A percentile compares a stretch with the other conserved stretches of the same genome.
Conservation (phyloP, 306 rosid genomes). For the Vicia faba region DNA sequence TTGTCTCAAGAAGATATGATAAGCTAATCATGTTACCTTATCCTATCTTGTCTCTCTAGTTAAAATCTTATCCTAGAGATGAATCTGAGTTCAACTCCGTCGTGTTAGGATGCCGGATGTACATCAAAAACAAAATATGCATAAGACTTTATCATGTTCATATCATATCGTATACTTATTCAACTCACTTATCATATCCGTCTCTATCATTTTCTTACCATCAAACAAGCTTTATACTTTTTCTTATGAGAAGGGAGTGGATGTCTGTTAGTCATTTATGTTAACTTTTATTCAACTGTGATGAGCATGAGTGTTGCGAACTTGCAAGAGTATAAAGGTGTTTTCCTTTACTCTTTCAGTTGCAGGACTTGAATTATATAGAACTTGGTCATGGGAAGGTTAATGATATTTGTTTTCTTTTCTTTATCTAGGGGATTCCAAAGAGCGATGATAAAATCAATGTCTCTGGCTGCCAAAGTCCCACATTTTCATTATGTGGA, state of each 20-base stretch:
- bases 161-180: background rate
- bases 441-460: slow-evolving; percentile 82
- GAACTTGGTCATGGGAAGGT: slow-evolving; percentile 3
- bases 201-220: background rate
- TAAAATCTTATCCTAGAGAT: background rate
- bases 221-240: background rate
- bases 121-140: background rate
- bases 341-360: slow-evolving; percentile 27
- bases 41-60: background rate
- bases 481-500: slow-evolving; percentile 95
- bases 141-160: background rate
- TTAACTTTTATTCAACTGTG: slow-evolving; percentile 22
- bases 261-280: slow-evolving; percentile 5
- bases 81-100: background rate
- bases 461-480: slow-evolving; percentile 87
- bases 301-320: background rate
- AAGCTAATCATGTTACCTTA: background rate
- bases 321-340: slow-evolving; percentile 20
- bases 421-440: slow-evolving; percentile 75
- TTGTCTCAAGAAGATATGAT: background rate
- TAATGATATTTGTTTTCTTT: slow-evolving; percentile 23
- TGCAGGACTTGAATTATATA: slow-evolving; percentile 2
- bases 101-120: background rate
- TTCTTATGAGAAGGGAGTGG: slow-evolving; percentile 24
- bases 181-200: background rate